phyloP scores from a whole-genome alignment of 1,139 yeast genomes.

The Suhomyces taliae region DNA sequence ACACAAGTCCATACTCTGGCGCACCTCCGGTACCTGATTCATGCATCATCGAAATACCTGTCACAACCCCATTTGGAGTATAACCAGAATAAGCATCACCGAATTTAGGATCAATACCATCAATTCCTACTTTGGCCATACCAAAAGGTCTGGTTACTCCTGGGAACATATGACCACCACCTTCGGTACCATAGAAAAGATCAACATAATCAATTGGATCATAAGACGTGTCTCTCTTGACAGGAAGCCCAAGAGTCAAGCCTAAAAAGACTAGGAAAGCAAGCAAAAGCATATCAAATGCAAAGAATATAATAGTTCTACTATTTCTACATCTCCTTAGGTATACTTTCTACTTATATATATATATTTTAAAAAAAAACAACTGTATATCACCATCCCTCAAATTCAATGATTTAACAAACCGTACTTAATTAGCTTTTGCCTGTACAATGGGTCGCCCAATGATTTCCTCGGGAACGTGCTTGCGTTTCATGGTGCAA shows the following conservation, averaged over 20 bases:
- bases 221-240: neutral
- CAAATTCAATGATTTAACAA: no score
- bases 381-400: no score
- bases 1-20: constrained; percentile 34
- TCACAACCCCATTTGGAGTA: constrained; percentile 29
- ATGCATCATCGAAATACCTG: constrained; percentile 41
- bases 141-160: constrained; percentile 41
- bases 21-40: constrained; percentile 45
- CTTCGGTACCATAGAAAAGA: constrained; percentile 34
- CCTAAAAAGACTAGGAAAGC: neutral
- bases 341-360: no score
- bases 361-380: no score
- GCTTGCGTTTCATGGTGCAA: no score
- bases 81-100: constrained; percentile 38
- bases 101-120: constrained; percentile 21
- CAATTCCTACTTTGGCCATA: constrained; percentile 41
- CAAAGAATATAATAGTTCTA: neutral
- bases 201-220: constrained; percentile 19
- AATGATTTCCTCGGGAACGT: no score
- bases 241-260: neutral
- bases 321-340: no score
- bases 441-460: no score
- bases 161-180: constrained; percentile 39
- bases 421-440: no score
- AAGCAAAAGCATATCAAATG: neutral